Percentiles rank a stretch among this genome's conserved stretches.
phyloP scores from a whole-genome alignment of 1,284 basidiomycete species.

The Ceratobasidium sp. region DNA sequence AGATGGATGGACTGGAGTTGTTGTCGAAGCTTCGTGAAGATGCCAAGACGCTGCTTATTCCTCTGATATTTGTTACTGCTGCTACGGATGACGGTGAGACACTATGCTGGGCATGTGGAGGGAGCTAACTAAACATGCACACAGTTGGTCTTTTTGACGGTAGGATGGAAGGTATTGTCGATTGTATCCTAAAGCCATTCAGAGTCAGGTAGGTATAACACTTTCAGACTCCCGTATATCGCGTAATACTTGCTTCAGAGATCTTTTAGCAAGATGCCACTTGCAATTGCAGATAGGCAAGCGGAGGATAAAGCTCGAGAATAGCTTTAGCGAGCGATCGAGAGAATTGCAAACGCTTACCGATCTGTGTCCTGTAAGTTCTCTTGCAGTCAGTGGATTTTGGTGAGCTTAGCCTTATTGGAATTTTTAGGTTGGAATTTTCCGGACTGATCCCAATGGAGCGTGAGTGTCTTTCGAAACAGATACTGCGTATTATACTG shows the following conservation, averaged over 20 bases:
- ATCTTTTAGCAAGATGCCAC: constrained; percentile 56
- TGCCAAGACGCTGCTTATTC: constrained; percentile 43
- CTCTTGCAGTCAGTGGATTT: not conserved
- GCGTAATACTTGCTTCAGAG: constrained; percentile 44
- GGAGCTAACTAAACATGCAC: too few species aligned
- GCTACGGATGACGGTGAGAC: constrained; percentile 45
- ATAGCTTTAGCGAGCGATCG: constrained; percentile 48
- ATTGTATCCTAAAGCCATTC: constrained; percentile 48
- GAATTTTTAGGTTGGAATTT: not conserved
- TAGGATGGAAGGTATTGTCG: constrained; percentile 52
- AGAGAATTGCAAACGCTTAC: not conserved
- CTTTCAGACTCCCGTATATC: too few species aligned
- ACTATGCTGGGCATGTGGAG: constrained; percentile 51
- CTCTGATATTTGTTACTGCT: constrained; percentile 51
- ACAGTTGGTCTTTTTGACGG: not conserved
- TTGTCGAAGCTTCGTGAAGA: not conserved
- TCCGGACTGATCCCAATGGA: not conserved
- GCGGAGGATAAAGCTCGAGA: constrained; percentile 50
- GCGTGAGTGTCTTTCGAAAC: not conserved
- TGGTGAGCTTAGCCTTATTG: not conserved
- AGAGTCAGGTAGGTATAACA: too few species aligned
- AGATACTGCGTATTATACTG: not conserved
- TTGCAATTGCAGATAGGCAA: constrained; percentile 51
- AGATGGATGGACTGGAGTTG: not conserved
- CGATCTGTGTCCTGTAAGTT: constrained; percentile 1